Base-by-base conservation (phyloP, 495 filamentous ascomycete species). In the Viridothelium virens region DNA sequence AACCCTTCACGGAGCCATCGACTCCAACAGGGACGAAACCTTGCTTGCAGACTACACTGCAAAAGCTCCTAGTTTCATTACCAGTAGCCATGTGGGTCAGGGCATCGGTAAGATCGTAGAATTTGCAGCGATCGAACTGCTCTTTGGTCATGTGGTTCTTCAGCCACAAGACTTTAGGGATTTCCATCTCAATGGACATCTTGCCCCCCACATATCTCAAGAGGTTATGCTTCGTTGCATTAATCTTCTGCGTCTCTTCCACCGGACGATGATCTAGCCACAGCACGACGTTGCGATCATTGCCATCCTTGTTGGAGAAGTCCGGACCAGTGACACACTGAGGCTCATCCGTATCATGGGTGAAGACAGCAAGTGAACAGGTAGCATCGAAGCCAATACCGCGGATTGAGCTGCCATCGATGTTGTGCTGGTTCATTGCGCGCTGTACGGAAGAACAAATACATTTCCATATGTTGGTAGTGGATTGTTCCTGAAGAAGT, bases 141-240 rank as follows among this genome's bases (percentile, higher is more conserved):
- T 94, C 90, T 63, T 86, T 81, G n/a, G 94, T 90, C 94, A 98
- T 97, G 77, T 97, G 82, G 73, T 95, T 94, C 82, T 97, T 97
- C 70, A 98, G 79, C 94, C 94, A 98, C 34, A 97, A 80, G 1
- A 96, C 91, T 74, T 98, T 98, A 34, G 94, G 94, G 36, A 97
- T 91, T 74, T 98, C 94, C 94, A 98, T 98, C 80, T 98, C 94
- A 69, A 96, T 89, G 71, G 90, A 95, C 94, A 98, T 97, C 70
- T 85, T 92, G 47, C 94, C 93, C 59, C 94, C 94, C 4, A 98
- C 93, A 76, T 97, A 98, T 62, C 90, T 87, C 44, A 98, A 84
- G n/a, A 98, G 81, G 69, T 91, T 91, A 79, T 97, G 94, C 62
- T 87, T 84, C 2, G 94, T 96, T 14, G 86, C 86, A 78, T 97